Conservation (phyloP, 2,329 filamentous ascomycete species). For the Orbilia ellipsospora region DNA sequence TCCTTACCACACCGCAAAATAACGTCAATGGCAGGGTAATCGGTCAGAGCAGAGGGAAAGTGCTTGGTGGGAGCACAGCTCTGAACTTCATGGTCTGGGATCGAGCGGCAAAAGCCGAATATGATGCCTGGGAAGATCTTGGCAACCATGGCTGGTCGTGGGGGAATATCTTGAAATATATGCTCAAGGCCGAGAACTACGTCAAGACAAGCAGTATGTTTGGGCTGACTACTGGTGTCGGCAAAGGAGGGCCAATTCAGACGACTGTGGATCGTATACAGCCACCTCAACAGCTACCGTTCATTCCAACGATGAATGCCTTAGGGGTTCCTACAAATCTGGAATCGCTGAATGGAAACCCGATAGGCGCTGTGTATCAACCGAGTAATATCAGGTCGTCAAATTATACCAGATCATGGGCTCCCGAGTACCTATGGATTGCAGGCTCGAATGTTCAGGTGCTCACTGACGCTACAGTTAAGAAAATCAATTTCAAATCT, state of each 20-base stretch:
- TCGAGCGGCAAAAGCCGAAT: slow-evolving; percentile 63
- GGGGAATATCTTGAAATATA: slow-evolving; percentile 59
- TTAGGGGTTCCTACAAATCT: slow-evolving; percentile 44
- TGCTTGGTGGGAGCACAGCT: slow-evolving; percentile 63
- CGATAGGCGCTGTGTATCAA: slow-evolving; percentile 43
- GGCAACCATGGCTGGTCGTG: slow-evolving; percentile 66
- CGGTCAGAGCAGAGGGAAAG: slow-evolving; percentile 60
- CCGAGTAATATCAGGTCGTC: slow-evolving; percentile 45
- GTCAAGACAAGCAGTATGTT: slow-evolving; percentile 42
- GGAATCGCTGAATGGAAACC: slow-evolving; percentile 51
- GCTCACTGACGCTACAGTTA: slow-evolving; percentile 88
- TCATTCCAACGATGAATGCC: slow-evolving; percentile 48
- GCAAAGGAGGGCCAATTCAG: slow-evolving; percentile 45
- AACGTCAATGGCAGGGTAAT: slow-evolving; percentile 62
- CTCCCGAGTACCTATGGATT: slow-evolving; percentile 49
- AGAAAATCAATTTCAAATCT: slow-evolving; percentile 74
- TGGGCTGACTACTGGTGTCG: slow-evolving; percentile 47
- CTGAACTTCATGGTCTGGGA: slow-evolving; percentile 67
- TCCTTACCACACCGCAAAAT: slow-evolving; percentile 63
- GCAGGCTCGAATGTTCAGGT: slow-evolving; percentile 75
- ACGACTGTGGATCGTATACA: slow-evolving; percentile 50
- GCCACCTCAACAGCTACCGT: slow-evolving; percentile 43
- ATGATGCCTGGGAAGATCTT: slow-evolving; percentile 64
- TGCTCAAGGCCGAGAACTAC: slow-evolving; percentile 53
- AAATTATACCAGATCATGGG: slow-evolving; percentile 53